Conservation (phyloP, 208 protist species). For the Leishmania guyanensis region DNA sequence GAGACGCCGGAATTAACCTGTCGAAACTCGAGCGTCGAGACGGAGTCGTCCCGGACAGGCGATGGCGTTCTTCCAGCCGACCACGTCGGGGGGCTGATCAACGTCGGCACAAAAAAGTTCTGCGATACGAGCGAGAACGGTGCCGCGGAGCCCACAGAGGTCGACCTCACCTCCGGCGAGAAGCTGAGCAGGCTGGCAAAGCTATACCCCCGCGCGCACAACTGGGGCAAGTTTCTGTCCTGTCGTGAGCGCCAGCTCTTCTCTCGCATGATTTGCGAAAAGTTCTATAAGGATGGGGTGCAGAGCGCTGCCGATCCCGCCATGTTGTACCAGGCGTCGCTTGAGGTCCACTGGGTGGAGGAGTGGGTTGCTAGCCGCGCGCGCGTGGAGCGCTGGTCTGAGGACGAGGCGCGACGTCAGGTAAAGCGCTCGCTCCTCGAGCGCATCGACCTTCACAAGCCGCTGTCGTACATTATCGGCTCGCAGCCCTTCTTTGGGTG, state of each 20-base stretch:
- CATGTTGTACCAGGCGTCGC: conserved; percentile 68
- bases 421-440: conserved; percentile 78
- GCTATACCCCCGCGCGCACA: conserved; percentile 18
- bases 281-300: conserved; percentile 55
- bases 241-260: conserved; percentile 38
- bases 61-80: background rate
- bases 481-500: conserved; percentile 87
- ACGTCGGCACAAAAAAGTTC: background rate
- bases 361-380: conserved; percentile 56
- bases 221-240: conserved; percentile 31
- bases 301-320: conserved; percentile 39
- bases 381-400: background rate
- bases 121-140: background rate
- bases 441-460: conserved; percentile 81
- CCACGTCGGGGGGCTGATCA: background rate
- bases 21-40: background rate
- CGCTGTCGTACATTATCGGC: conserved; percentile 88
- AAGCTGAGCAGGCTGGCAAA: conserved; percentile 27
- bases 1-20: background rate
- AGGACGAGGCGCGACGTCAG: conserved; percentile 39
- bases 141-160: conserved; percentile 15
- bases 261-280: conserved; percentile 62
- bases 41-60: background rate
- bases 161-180: conserved; percentile 31
- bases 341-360: conserved; percentile 82